Base-by-base conservation (phyloP, 139 green algal species). In the Prasinococcaceae sp. region DNA sequence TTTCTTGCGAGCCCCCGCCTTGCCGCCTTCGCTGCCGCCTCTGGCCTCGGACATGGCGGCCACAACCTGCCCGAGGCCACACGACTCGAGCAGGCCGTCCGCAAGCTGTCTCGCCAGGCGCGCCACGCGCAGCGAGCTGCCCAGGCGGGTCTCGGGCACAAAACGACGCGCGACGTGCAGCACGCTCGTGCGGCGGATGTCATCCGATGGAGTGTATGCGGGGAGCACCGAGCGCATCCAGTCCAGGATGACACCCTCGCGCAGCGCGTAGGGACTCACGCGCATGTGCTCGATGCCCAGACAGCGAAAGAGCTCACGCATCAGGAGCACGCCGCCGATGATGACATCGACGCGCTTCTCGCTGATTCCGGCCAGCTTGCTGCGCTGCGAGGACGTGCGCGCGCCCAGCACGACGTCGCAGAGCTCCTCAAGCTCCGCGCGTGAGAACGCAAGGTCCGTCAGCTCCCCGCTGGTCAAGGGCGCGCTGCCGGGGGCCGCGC, bases 161-260 rank as follows among this genome's bases (percentile, higher is more conserved):
- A 72, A 72, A 30, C 44, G 44, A 6, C 27, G 9, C 2, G 63
- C 63, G 9, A 72, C 27, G 24, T 68, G 61, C 27, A 68, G 17
- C 19, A 72, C 33, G 3, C 58, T 69, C 2, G 23, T 47, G 2
- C 57, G 20, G 8, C 63, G 42, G 9, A 72, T 35, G 28, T 66
- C 45, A 3, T 58, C 33, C 0, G 49, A 53, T 2, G 50, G 63
- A 6, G 24, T 28, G 37, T 49, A 69, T 25, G 24, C 38, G 0
- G 19, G 32, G 20, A 48, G 38, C 0, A 28, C 58, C 3, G 27
- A 26, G 1, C 37, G n/a, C 14, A 69, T 46, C 17, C 36, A 54
- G 58, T 69, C 63, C 12, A 69, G 32, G 37, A 72, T 63, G 9
- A 68, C 57, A 16, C 63, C 63, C 33, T 72, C 63, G n/a, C 63